A percentile compares a stretch with the other conserved stretches of the same genome.
phyloP scores from a whole-genome alignment of 2,329 filamentous ascomycete species.

The Aspergillus neoniger region DNA sequence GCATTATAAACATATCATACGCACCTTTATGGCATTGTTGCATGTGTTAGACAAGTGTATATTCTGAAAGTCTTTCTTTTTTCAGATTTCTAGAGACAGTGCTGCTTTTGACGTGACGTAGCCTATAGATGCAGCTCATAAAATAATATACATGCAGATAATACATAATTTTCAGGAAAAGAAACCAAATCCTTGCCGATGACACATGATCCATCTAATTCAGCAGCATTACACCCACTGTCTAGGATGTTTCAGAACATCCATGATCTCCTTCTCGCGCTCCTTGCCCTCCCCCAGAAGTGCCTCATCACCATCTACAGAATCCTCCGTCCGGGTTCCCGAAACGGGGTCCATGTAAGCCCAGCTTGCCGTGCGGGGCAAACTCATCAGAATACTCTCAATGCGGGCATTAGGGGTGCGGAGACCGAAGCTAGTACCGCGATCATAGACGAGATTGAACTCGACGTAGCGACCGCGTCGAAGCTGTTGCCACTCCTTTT shows the following conservation, averaged over 20 bases:
- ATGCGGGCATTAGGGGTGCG: slow-evolving; percentile 89
- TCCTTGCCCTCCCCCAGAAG: slow-evolving; percentile 36
- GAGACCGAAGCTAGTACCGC: slow-evolving; percentile 89
- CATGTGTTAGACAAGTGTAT: slow-evolving; percentile 6
- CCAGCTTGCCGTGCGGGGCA: slow-evolving; percentile 91
- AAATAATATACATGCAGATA: slow-evolving; percentile 3
- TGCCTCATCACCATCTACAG: slow-evolving; percentile 46
- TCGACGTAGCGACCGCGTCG: slow-evolving; percentile 94
- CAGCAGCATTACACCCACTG: slow-evolving; percentile 57
- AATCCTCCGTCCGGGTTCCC: slow-evolving; percentile 51
- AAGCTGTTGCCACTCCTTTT: slow-evolving; percentile 97
- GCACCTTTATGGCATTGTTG: background rate
- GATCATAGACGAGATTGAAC: slow-evolving; percentile 96
- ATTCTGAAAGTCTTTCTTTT: background rate
- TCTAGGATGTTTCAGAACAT: slow-evolving; percentile 64
- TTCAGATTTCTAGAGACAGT: background rate
- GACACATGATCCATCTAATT: too few relatives aligned
- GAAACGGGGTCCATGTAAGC: slow-evolving; percentile 79
- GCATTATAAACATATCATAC: background rate
- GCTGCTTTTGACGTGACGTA: background rate
- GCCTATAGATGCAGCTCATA: slow-evolving; percentile 4
- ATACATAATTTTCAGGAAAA: slow-evolving; percentile 5
- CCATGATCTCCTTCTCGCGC: slow-evolving; percentile 74
- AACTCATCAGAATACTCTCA: slow-evolving; percentile 96
- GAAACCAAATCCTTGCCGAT: background rate